Conservation (phyloP, 495 filamentous ascomycete species). For the Sporormia fimetaria region DNA sequence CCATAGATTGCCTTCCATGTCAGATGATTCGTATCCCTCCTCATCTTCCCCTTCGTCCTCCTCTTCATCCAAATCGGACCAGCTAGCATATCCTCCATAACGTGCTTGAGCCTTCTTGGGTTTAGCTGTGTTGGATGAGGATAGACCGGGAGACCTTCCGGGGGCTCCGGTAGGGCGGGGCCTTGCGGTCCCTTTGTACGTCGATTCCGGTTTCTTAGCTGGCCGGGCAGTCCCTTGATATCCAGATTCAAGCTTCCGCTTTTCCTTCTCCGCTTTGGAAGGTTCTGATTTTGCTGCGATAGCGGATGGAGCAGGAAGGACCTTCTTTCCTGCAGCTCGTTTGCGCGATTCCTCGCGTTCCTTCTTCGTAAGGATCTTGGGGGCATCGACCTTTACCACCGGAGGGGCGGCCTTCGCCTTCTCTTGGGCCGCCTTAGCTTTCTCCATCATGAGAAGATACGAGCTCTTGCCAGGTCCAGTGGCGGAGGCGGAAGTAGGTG, state of each 20-base stretch:
- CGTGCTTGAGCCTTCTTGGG: conserved; percentile 7
- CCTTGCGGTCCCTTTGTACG: conserved; percentile 51
- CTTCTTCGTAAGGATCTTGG: conserved; percentile 33
- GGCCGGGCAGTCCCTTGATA: conserved; percentile 47
- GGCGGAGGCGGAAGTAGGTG: background rate
- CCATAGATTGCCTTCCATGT: conserved; percentile 54
- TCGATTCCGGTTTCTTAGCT: conserved; percentile 28
- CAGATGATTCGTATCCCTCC: conserved; percentile 47
- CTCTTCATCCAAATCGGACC: conserved; percentile 27
- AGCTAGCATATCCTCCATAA: conserved; percentile 29
- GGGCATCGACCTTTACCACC: conserved; percentile 38
- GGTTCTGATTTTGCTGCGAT: background rate
- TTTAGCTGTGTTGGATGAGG: conserved; percentile 10
- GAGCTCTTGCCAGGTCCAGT: background rate
- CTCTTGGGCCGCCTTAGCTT: conserved; percentile 45
- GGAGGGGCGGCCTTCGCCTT: conserved; percentile 26
- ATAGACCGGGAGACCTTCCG: conserved; percentile 32
- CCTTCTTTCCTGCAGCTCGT: conserved; percentile 16
- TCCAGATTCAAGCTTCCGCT: conserved; percentile 15
- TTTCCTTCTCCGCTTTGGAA: conserved; percentile 16
- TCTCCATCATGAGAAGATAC: conserved; percentile 56
- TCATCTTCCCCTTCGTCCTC: conserved; percentile 35
- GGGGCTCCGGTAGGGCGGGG: conserved; percentile 26
- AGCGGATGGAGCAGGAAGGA: background rate
- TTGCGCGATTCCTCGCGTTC: conserved; percentile 22